These are phyloP conservation scores for Podospora pseudoanserina DNA, from an alignment of 495 filamentous ascomycete species.

Conservation along the genomic window DNA sequence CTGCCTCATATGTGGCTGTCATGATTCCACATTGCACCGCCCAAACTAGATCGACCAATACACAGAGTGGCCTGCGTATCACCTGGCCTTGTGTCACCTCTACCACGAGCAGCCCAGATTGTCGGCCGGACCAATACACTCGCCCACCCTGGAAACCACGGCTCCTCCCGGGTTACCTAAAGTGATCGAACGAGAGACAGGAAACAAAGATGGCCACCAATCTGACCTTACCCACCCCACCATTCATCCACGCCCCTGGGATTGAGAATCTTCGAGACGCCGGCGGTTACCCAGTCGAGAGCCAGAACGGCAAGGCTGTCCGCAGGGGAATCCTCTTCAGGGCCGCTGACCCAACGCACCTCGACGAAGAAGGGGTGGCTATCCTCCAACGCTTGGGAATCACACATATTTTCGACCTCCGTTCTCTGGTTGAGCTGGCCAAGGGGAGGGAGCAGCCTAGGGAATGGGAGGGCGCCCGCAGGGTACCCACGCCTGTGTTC, in stretches of 20 bases:
- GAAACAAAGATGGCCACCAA: background rate
- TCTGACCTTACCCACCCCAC: slow-evolving; percentile 36
- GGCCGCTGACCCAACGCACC: slow-evolving; percentile 52
- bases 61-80: background rate
- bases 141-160: background rate
- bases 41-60: too few species aligned
- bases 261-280: slow-evolving; percentile 60
- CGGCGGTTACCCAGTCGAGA: slow-evolving; percentile 48
- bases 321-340: slow-evolving; percentile 53
- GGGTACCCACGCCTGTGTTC: slow-evolving; percentile 58
- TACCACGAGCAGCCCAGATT: background rate
- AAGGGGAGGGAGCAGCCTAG: slow-evolving; percentile 27
- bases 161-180: background rate
- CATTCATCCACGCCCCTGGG: slow-evolving; percentile 51
- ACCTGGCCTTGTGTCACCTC: background rate
- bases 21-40: too few species aligned
- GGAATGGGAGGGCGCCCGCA: slow-evolving; percentile 49
- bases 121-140: background rate
- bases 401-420: slow-evolving; percentile 62
- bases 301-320: slow-evolving; percentile 35
- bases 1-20: too few species aligned
- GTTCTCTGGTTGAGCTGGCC: slow-evolving; percentile 50
- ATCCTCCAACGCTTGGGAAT: slow-evolving; percentile 54
- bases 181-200: background rate
- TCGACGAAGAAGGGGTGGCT: slow-evolving; percentile 49